Percentiles rank a stretch among this genome's conserved stretches.
These are phyloP conservation scores for Psilocybe subaeruginosa DNA, from an alignment of 768 basidiomycete species.

Conservation along the genomic window DNA sequence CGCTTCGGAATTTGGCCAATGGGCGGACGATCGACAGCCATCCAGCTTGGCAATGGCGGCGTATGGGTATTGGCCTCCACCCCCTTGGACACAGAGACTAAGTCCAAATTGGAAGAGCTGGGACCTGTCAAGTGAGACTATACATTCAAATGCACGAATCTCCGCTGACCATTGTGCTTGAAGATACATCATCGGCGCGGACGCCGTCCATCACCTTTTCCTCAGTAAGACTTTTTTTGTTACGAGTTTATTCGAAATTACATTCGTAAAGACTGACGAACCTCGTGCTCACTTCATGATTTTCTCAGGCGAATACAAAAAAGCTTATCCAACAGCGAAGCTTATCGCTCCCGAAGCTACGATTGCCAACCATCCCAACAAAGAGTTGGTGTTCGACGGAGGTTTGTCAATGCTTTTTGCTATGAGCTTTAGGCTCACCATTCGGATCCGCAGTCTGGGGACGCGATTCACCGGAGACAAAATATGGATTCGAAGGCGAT, in stretches of 20 bases:
- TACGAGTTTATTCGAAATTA: neutral
- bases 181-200: conserved; percentile 63
- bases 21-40: conserved; percentile 84
- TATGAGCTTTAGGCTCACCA: neutral
- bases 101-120: conserved; percentile 58
- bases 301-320: conserved; percentile 60
- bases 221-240: conserved; percentile 42
- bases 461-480: conserved; percentile 59
- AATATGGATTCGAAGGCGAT: conserved; percentile 81
- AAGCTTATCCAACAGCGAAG: conserved; percentile 71
- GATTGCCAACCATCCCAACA: conserved; percentile 51
- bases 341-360: conserved; percentile 68
- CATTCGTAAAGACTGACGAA: neutral
- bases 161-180: neutral
- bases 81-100: conserved; percentile 68
- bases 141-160: neutral
- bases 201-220: conserved; percentile 62
- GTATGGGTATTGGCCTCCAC: conserved; percentile 88
- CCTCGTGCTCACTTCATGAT: neutral
- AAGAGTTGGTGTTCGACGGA: conserved; percentile 62
- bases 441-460: conserved; percentile 51
- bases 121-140: conserved; percentile 66
- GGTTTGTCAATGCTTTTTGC: conserved; percentile 7
- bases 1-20: conserved; percentile 71
- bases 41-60: conserved; percentile 66